These are phyloP conservation scores for Cladosporium sp. DNA, from an alignment of 2,329 filamentous ascomycete genomes.

Conservation along the genomic window DNA sequence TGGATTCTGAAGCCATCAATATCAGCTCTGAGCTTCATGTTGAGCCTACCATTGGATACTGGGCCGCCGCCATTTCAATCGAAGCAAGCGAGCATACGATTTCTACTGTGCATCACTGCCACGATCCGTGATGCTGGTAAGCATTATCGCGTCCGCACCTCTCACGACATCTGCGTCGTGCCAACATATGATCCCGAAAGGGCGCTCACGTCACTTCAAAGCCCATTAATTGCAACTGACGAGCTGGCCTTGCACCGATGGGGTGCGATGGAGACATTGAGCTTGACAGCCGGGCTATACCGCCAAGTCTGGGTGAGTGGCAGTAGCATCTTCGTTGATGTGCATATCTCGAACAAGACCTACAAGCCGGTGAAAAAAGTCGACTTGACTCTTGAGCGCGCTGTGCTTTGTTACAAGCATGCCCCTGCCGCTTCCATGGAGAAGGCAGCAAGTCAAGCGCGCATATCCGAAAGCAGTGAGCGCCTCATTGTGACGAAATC, in stretches of 20 bases:
- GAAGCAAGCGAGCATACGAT: conserved; percentile 46
- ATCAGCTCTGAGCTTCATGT: conserved; percentile 44
- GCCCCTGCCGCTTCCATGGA: conserved; percentile 44
- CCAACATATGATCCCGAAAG: conserved; percentile 53
- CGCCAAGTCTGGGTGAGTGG: conserved; percentile 55
- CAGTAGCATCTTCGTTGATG: conserved; percentile 49
- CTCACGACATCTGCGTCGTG: conserved; percentile 45
- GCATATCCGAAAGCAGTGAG: conserved; percentile 49
- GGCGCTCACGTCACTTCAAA: conserved; percentile 47
- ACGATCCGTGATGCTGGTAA: conserved; percentile 43
- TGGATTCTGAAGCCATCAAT: conserved; percentile 46
- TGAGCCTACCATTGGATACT: conserved; percentile 49
- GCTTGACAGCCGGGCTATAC: conserved; percentile 48
- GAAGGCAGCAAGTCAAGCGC: conserved; percentile 44
- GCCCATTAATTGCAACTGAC: conserved; percentile 46
- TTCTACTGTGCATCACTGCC: conserved; percentile 43
- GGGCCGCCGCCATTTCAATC: conserved; percentile 50
- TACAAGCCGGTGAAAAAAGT: conserved; percentile 45
- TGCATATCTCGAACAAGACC: conserved; percentile 47
- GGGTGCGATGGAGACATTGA: conserved; percentile 38
- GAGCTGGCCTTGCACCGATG: conserved; percentile 39
- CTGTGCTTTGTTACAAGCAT: conserved; percentile 47
- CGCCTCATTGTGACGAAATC: conserved; percentile 41
- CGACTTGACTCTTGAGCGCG: conserved; percentile 47
- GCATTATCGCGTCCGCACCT: conserved; percentile 45